These are phyloP conservation scores for Aspergillus caelatus DNA, from an alignment of 2,329 filamentous ascomycete genomes.

Conservation along the genomic window DNA sequence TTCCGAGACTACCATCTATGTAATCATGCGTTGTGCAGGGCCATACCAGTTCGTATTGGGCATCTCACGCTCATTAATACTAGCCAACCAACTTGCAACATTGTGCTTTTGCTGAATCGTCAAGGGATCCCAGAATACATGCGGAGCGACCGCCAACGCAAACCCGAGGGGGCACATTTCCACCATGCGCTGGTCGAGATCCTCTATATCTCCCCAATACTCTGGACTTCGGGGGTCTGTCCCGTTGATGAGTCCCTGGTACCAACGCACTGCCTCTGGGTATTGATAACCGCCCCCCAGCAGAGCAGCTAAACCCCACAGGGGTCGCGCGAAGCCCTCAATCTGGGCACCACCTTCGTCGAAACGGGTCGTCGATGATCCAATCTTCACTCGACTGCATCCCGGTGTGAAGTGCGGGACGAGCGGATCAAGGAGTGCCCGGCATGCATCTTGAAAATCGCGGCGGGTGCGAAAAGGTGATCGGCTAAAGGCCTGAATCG, in stretches of 20 bases:
- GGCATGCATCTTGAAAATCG: constrained; percentile 61
- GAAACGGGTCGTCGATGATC: constrained; percentile 73
- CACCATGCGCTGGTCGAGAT: constrained; percentile 81
- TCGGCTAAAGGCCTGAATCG: constrained; percentile 30
- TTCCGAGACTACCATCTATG: background rate
- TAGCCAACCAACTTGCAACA: constrained; percentile 72
- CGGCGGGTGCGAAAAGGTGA: constrained; percentile 30
- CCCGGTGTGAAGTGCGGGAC: constrained; percentile 70
- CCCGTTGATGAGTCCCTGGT: constrained; percentile 70
- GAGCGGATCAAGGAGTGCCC: constrained; percentile 69
- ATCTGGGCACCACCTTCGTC: constrained; percentile 77
- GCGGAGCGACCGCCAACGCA: constrained; percentile 68
- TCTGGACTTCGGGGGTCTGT: constrained; percentile 71
- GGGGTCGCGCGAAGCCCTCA: constrained; percentile 73
- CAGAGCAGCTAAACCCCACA: constrained; percentile 74
- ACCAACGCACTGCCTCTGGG: constrained; percentile 65
- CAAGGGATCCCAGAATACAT: constrained; percentile 67
- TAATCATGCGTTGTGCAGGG: background rate
- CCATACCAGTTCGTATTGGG: constrained; percentile 65
- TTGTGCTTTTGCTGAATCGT: constrained; percentile 65
- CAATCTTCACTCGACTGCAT: constrained; percentile 67
- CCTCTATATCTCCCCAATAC: constrained; percentile 76
- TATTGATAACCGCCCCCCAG: constrained; percentile 70
- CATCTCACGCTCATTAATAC: constrained; percentile 77
- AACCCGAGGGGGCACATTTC: constrained; percentile 81